A percentile compares a stretch with the other conserved stretches of the same genome.
Evolutionary conservation across 768 basidiomycete species (phyloP).

Genomic region (Saitozyma podzolica): DNA sequence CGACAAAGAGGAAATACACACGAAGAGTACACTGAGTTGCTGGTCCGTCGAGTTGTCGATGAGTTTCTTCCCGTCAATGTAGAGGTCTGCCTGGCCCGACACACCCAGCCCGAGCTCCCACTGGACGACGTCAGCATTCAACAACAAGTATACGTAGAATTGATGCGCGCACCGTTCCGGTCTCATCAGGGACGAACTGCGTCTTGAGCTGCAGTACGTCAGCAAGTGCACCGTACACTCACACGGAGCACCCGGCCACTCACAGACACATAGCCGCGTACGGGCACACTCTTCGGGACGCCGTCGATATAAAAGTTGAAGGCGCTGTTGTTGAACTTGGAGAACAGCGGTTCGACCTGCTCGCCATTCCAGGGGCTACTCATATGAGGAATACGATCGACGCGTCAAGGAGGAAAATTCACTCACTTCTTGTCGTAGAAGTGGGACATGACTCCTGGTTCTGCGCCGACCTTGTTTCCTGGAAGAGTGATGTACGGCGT

Average conservation of each 20-base stretch:
- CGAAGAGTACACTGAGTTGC: constrained; percentile 27
- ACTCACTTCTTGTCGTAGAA: constrained; percentile 36
- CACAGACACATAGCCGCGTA: constrained; percentile 33
- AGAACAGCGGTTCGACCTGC: constrained; percentile 13
- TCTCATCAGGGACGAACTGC: constrained; percentile 33
- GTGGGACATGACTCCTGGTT: constrained; percentile 27
- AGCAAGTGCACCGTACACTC: no score
- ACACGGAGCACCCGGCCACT: background rate
- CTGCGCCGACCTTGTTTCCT: constrained; percentile 40
- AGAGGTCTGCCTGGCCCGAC: constrained; percentile 34
- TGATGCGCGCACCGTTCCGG: constrained; percentile 27
- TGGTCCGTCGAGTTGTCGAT: constrained; percentile 44
- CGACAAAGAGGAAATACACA: constrained; percentile 2
- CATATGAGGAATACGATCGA: background rate
- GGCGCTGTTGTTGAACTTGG: constrained; percentile 15
- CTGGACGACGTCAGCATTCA: constrained; percentile 10
- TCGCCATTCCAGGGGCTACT: constrained; percentile 8
- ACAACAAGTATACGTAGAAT: no score
- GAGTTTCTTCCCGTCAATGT: constrained; percentile 34
- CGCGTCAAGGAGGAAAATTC: background rate
- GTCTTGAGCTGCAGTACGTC: constrained; percentile 20
- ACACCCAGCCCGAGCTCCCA: constrained; percentile 35
- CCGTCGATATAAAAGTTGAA: constrained; percentile 30
- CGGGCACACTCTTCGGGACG: constrained; percentile 31
- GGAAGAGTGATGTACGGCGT: constrained; percentile 33